Evolutionary conservation across 176 grass and related monocot genomes (phyloP), one percentile per base, ranked within the genome.

Genomic region (Tuctoria greenei): DNA sequence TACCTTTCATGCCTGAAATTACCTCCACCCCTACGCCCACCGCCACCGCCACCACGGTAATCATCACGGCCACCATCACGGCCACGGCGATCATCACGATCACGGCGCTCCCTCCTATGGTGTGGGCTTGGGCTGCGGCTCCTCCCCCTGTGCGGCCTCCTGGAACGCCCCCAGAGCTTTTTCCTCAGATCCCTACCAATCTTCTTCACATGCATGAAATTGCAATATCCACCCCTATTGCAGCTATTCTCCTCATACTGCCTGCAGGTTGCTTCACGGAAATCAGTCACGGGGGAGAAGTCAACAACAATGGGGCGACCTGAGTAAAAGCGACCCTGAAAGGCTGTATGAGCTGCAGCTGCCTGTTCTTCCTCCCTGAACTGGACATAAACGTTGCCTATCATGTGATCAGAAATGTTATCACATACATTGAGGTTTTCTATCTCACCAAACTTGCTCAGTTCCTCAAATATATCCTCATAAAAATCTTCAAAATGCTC

Each of bases 401-500:
- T 70, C 84, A 86, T 86, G 77, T 75, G 77, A 69, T 81, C 84
- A 62, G 77, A 66, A 81, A 81, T 71, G 43, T 86, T 86, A 31
- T 86, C 64, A 6, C 84, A 86, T 36, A 75, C 26, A 4, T 86
- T 86, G 44, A 86, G 84, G 64, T 68, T 81, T 66, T 86, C 84
- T 63, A 86, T 63, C 56, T 86, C 84, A 63, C 84, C 78, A 81
- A 86, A 86, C 64, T 86, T 86, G 76, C 76, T 86, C 62, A 86
- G 83, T 69, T 86, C 83, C 70, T 85, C 83, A 55, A 66, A 86
- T 43, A 86, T 80, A 52, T 86, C 83, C 63, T 80, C 83, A 44
- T 86, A 86, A 43, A 86, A 86, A 75, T 80, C 76, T 49, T 75
- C 83, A 80, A 86, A 86, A 75, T 86, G 83, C 77, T 86, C 83